Conservation (phyloP, 345 rosid species). For the Arabis alpina region DNA sequence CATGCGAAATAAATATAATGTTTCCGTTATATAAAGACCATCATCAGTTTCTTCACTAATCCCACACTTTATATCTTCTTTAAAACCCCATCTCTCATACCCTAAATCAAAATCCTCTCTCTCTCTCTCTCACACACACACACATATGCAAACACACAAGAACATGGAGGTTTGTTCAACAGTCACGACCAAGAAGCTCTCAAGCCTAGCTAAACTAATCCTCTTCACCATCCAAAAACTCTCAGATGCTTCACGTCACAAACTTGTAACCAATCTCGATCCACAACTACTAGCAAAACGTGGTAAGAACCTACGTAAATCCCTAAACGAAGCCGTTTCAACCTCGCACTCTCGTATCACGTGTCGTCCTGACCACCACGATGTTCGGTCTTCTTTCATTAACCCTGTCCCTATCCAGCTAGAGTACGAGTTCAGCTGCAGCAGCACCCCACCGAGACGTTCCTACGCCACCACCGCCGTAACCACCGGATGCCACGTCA, state of each 20-base stretch:
- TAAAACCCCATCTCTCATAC: slow-evolving; percentile 31
- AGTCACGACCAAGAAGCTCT: slow-evolving; percentile 45
- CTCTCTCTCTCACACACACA: slow-evolving; percentile 2
- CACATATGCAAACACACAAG: slow-evolving; percentile 28
- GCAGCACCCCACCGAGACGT: slow-evolving; percentile 77
- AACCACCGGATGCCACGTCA: slow-evolving; percentile 32
- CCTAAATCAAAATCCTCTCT: slow-evolving; percentile 19
- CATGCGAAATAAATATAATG: slow-evolving; percentile 26
- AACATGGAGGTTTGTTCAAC: slow-evolving; percentile 41
- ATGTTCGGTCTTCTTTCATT: slow-evolving; percentile 56
- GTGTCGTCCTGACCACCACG: slow-evolving; percentile 65
- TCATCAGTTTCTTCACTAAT: slow-evolving; percentile 40
- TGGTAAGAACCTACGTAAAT: slow-evolving; percentile 46
- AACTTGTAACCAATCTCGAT: slow-evolving; percentile 39
- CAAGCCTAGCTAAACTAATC: slow-evolving; percentile 34
- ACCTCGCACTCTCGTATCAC: slow-evolving; percentile 58
- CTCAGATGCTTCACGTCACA: slow-evolving; percentile 41
- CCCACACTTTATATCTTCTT: slow-evolving; percentile 23
- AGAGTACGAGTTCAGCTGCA: slow-evolving; percentile 96
- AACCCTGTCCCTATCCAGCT: slow-evolving; percentile 61
- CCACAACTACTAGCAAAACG: slow-evolving; percentile 40
- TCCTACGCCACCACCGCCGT: slow-evolving; percentile 39
- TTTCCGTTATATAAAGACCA: slow-evolving; percentile 40
- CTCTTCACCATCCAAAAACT: slow-evolving; percentile 43
- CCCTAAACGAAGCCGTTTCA: slow-evolving; percentile 39